A percentile compares a stretch with the other conserved stretches of the same genome.
phyloP scores from a whole-genome alignment of 2,329 filamentous ascomycete species.

The Fusarium sp. region DNA sequence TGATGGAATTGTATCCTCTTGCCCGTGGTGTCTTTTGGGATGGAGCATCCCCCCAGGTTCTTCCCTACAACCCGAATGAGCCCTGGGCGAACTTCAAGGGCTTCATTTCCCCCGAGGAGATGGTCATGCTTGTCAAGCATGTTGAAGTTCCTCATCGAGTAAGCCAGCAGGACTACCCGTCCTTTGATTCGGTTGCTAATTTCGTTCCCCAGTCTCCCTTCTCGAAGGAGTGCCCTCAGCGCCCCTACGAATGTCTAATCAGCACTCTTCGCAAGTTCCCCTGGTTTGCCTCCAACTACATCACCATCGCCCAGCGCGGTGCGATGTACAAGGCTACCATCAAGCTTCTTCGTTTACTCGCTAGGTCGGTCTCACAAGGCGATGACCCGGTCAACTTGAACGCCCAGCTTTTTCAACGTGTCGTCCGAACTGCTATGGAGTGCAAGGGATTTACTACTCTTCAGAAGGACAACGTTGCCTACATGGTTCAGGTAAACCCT shows the following conservation, averaged over 20 bases:
- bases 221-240: conserved; percentile 73
- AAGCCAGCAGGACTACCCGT: conserved; percentile 53
- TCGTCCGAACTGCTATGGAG: conserved; percentile 66
- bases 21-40: conserved; percentile 71
- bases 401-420: conserved; percentile 67
- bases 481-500: conserved; percentile 56
- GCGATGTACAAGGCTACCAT: conserved; percentile 66
- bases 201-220: conserved; percentile 67
- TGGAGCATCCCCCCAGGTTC: conserved; percentile 60
- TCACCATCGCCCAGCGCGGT: conserved; percentile 72
- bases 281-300: conserved; percentile 70
- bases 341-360: conserved; percentile 65
- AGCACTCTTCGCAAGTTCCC: conserved; percentile 75
- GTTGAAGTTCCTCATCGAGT: conserved; percentile 74
- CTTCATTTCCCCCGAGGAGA: conserved; percentile 74
- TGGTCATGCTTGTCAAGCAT: conserved; percentile 75
- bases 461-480: conserved; percentile 74
- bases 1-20: conserved; percentile 74
- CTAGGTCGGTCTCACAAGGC: conserved; percentile 58
- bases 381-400: conserved; percentile 64
- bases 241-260: conserved; percentile 76
- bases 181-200: conserved; percentile 11
- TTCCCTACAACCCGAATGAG: conserved; percentile 54
- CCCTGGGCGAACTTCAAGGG: conserved; percentile 70
- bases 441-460: conserved; percentile 73